These are phyloP conservation scores for Saccharomyces hybrid DNA, from an alignment of 1,139 yeast species.

Conservation along the genomic window DNA sequence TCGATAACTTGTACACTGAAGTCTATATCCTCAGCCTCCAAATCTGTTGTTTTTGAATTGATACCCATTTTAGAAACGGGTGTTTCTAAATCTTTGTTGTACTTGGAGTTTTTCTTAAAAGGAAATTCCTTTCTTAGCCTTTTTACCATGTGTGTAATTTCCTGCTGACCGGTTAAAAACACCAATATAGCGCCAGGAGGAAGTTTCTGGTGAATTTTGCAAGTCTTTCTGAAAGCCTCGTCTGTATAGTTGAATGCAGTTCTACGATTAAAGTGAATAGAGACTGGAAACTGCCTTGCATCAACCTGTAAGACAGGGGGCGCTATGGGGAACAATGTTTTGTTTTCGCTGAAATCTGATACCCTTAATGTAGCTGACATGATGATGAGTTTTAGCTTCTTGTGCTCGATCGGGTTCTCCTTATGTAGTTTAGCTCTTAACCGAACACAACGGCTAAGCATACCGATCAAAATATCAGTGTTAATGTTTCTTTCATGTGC, in stretches of 20 bases:
- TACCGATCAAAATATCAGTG: conserved; percentile 92
- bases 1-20: conserved; percentile 50
- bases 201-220: conserved; percentile 75
- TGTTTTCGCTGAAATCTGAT: conserved; percentile 82
- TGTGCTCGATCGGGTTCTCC: conserved; percentile 41
- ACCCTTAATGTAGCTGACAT: conserved; percentile 98
- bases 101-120: conserved; percentile 33
- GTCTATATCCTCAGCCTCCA: conserved; percentile 86
- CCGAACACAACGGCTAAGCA: conserved; percentile 79
- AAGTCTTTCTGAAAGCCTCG: conserved; percentile 77
- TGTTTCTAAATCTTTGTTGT: conserved; percentile 32
- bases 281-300: conserved; percentile 92
- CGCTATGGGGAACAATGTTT: conserved; percentile 55
- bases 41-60: conserved; percentile 52
- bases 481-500: conserved; percentile 96
- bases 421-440: conserved; percentile 55
- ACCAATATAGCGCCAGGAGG: conserved; percentile 94
- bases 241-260: conserved; percentile 76
- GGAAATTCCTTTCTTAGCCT: conserved; percentile 65
- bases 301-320: conserved; percentile 92
- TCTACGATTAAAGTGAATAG: conserved; percentile 78
- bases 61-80: conserved; percentile 38
- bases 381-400: conserved; percentile 60
- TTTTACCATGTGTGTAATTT: conserved; percentile 71
- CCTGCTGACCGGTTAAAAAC: conserved; percentile 91